phyloP scores from a whole-genome alignment of 2,329 filamentous ascomycete genomes.

The Monosporascus sp. region DNA sequence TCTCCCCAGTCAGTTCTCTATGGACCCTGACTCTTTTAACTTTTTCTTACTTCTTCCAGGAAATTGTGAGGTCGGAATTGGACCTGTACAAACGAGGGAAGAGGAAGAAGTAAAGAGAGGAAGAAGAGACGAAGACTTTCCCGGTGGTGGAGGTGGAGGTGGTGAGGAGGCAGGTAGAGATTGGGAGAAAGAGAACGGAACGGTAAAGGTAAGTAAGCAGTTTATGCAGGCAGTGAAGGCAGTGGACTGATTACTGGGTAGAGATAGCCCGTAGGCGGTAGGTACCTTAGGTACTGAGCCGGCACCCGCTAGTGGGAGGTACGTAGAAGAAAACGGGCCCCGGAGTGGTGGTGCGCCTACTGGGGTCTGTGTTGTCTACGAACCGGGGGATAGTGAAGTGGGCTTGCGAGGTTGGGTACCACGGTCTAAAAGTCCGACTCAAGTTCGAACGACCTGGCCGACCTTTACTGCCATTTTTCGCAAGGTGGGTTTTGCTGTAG shows the following conservation, averaged over 20 bases:
- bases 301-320: neutral
- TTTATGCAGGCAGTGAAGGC: neutral
- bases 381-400: neutral
- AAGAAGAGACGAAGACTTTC: conserved; percentile 28
- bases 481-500: neutral
- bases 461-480: neutral
- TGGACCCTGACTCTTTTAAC: conserved; percentile 12
- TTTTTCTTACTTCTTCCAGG: conserved; percentile 7
- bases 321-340: neutral
- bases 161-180: conserved; percentile 18
- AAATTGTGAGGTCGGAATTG: conserved; percentile 31
- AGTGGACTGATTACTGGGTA: neutral
- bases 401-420: neutral
- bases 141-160: conserved; percentile 16
- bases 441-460: neutral
- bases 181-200: conserved; percentile 5
- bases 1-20: conserved; percentile 10
- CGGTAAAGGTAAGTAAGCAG: conserved; percentile 6
- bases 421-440: neutral
- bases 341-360: neutral
- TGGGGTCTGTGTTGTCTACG: neutral
- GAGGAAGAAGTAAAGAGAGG: conserved; percentile 29
- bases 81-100: conserved; percentile 25
- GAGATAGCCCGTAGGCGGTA: neutral
- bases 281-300: neutral